Evolutionary conservation across 306 rosid genomes (phyloP).

Genomic region (Carpinus fangiana): DNA sequence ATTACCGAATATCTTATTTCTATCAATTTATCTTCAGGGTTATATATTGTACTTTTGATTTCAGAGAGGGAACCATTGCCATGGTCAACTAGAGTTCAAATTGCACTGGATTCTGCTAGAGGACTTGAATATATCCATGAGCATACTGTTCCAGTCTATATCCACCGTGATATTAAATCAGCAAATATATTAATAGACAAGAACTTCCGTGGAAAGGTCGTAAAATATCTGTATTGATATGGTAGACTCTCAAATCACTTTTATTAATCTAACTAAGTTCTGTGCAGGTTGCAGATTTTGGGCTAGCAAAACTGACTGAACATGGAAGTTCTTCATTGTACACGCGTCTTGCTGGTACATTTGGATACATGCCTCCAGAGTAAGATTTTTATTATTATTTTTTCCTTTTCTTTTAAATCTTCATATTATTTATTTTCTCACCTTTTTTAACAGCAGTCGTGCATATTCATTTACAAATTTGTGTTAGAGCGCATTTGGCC

Average conservation of each 20-base stretch:
- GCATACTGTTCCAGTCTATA: constrained; percentile 79
- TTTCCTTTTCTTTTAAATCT: background rate
- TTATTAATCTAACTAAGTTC: background rate
- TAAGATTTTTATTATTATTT: constrained; percentile 27
- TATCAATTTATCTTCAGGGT: constrained; percentile 12
- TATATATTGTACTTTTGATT: constrained; percentile 3
- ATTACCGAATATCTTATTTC: background rate
- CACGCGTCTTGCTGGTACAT: constrained; percentile 76
- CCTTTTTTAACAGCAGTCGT: background rate
- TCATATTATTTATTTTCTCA: constrained; percentile 5
- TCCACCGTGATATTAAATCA: constrained; percentile 72
- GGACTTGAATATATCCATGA: constrained; percentile 84
- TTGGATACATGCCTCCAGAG: constrained; percentile 86
- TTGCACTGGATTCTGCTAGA: constrained; percentile 76
- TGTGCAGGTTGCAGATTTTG: constrained; percentile 82
- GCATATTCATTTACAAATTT: background rate
- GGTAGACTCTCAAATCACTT: background rate
- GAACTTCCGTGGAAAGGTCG: constrained; percentile 71
- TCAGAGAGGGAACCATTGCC: constrained; percentile 61
- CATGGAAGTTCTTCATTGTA: constrained; percentile 55
- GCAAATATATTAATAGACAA: constrained; percentile 76
- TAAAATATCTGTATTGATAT: background rate
- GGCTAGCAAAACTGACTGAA: constrained; percentile 61
- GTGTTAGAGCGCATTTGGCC: background rate
- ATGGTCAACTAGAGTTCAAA: constrained; percentile 72